Evolutionary conservation across 2,329 filamentous ascomycete species (phyloP).

Genomic region (Aureobasidium sp.): DNA sequence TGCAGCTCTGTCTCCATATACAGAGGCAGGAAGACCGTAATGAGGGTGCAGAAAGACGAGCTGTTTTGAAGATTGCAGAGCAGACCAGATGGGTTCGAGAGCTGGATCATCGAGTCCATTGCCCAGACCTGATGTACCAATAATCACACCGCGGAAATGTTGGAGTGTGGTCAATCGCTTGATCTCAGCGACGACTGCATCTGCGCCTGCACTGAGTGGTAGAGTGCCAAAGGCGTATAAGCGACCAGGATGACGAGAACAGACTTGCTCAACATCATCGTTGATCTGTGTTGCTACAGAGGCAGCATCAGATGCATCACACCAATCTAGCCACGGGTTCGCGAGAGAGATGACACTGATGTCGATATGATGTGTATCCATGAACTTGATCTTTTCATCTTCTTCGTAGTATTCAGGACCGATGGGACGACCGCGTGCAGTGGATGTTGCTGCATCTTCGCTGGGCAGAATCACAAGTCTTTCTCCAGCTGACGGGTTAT

Average conservation of each 20-base stretch:
- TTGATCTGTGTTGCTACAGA: slow-evolving; percentile 76
- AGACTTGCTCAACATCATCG: slow-evolving; percentile 79
- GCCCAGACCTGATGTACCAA: slow-evolving; percentile 86
- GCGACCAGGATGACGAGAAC: slow-evolving; percentile 68
- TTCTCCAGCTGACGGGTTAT: slow-evolving; percentile 55
- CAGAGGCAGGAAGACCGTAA: slow-evolving; percentile 84
- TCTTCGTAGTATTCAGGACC: slow-evolving; percentile 87
- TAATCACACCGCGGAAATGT: slow-evolving; percentile 85
- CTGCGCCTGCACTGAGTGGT: slow-evolving; percentile 73
- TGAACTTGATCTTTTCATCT: slow-evolving; percentile 83
- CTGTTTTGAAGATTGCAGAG: slow-evolving; percentile 69
- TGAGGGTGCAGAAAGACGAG: slow-evolving; percentile 91
- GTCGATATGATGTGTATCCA: slow-evolving; percentile 85
- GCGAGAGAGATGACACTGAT: slow-evolving; percentile 89
- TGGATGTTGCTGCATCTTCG: slow-evolving; percentile 39
- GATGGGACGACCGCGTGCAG: slow-evolving; percentile 79
- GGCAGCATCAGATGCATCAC: slow-evolving; percentile 70
- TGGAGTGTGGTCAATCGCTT: slow-evolving; percentile 65
- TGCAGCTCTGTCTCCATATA: slow-evolving; percentile 77
- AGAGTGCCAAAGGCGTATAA: slow-evolving; percentile 88
- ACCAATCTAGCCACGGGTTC: slow-evolving; percentile 95
- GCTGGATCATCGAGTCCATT: slow-evolving; percentile 80
- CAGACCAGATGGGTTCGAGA: slow-evolving; percentile 76
- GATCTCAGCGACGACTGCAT: slow-evolving; percentile 72
- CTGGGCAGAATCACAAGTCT: slow-evolving; percentile 73